Evolutionary conservation across 2,329 filamentous ascomycete species (phyloP).

Genomic region (Emergomyces africanus): DNA sequence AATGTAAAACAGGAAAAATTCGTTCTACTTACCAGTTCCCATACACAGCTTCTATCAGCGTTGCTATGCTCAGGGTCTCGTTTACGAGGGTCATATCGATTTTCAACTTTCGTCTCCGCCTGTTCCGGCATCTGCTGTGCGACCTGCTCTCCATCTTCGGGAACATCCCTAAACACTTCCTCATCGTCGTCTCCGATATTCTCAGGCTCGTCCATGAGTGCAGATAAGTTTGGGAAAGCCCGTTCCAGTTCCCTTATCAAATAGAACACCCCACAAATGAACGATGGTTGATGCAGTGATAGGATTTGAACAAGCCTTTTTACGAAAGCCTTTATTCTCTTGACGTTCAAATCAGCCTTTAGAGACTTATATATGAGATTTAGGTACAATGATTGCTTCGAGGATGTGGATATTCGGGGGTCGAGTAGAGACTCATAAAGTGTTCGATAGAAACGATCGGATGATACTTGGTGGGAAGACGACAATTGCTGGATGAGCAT

Average conservation of each 20-base stretch:
- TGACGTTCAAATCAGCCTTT: conserved; percentile 80
- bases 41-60: conserved; percentile 84
- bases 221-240: conserved; percentile 66
- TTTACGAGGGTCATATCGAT: conserved; percentile 72
- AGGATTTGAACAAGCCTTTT: conserved; percentile 85
- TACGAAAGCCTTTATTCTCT: conserved; percentile 87
- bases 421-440: conserved; percentile 92
- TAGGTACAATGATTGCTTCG: conserved; percentile 89
- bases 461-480: conserved; percentile 62
- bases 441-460: conserved; percentile 88
- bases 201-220: conserved; percentile 70
- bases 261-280: conserved; percentile 86
- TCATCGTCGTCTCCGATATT: conserved; percentile 56
- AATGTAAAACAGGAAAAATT: conserved; percentile 15
- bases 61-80: conserved; percentile 84
- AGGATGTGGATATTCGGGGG: conserved; percentile 73
- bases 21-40: conserved; percentile 60
- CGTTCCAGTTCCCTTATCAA: conserved; percentile 68
- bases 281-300: conserved; percentile 79
- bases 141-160: conserved; percentile 38
- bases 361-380: conserved; percentile 82
- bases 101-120: conserved; percentile 20
- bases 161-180: conserved; percentile 55
- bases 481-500: conserved; percentile 91
- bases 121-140: conserved; percentile 15